Evolutionary conservation across 1,284 basidiomycete genomes (phyloP), one percentile per base, ranked within the genome.

Genomic region (Ustanciosporium gigantosporum): DNA sequence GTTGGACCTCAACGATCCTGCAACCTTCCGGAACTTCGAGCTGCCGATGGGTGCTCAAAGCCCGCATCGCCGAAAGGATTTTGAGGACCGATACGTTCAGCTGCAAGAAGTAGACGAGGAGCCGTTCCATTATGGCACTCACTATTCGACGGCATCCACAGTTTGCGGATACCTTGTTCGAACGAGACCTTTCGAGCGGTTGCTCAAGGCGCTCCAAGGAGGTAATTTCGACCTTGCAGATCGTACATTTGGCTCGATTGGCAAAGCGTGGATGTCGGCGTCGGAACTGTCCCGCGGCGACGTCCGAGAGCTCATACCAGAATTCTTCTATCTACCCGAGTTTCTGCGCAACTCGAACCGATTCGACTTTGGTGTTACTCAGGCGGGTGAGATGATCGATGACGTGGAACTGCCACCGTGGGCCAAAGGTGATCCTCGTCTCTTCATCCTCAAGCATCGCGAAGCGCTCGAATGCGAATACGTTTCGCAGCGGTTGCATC

Each of bases 151-250:
- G 5, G 94, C 91, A 0, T 94, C 95, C 87, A 95, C 92, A 51
- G 90, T 94, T 25, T 94, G 91, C 80, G 91, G 94, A 65, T 96
- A 89, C 80, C 80, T 96, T 71, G 94, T 97, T 55, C 84, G 93
- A 11, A 80, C 94, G 67, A 86, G 88, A 9, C 93, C 93, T 0
- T 76, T 68, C 40, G 64, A 73, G 34, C 51, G 66, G 5, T 29
- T 72, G 20, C 46, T 75, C 25, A 57, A 68, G 29, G 69, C 65
- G 6, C 41, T 76, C 36, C 73, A 76, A 39, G 74, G 74, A 16
- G 74, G 92, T n/a, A 88, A 88, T 68, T 96, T 92, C 85, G 93
- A 96, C 80, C 80, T 95, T n/a, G 91, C 93, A 0, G 92, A 96
- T 80, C 83, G 93, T 20, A 80, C 95, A 13, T 97, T 97, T 79